phyloP scores from a whole-genome alignment of 805 yeast species.

The Lachancea meyersii region DNA sequence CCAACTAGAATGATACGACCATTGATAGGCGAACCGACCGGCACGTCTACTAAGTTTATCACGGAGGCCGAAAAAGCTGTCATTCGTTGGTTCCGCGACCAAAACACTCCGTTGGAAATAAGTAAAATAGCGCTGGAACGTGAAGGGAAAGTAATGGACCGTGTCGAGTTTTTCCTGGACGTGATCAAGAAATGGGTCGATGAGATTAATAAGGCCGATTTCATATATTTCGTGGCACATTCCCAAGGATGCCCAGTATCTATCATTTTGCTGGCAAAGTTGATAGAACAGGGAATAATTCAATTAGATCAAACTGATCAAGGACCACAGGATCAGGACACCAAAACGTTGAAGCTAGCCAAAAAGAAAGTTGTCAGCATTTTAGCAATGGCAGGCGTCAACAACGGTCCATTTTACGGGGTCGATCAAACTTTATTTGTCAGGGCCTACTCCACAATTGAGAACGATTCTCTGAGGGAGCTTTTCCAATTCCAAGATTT shows the following conservation, averaged over 20 bases:
- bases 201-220: conserved; percentile 59
- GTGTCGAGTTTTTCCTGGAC: conserved; percentile 75
- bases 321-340: conserved; percentile 11
- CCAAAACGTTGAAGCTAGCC: conserved; percentile 6
- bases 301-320: conserved; percentile 30
- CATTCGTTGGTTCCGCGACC: conserved; percentile 52
- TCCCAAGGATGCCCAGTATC: conserved; percentile 96
- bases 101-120: conserved; percentile 43
- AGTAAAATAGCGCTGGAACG: conserved; percentile 90
- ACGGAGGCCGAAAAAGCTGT: conserved; percentile 82
- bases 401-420: conserved; percentile 91
- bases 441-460: conserved; percentile 85
- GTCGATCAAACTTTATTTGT: conserved; percentile 79
- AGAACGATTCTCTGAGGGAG: conserved; percentile 79
- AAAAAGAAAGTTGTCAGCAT: conserved; percentile 52
- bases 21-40: conserved; percentile 90
- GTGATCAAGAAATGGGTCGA: conserved; percentile 61
- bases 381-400: conserved; percentile 92
- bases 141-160: conserved; percentile 82
- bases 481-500: conserved; percentile 82
- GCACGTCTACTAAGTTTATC: conserved; percentile 86
- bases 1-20: conserved; percentile 84
- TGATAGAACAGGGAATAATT: conserved; percentile 54
- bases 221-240: conserved; percentile 86
- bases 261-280: conserved; percentile 64